Base-by-base conservation (phyloP, 139 green algal genomes). In the Micractinium conductrix region DNA sequence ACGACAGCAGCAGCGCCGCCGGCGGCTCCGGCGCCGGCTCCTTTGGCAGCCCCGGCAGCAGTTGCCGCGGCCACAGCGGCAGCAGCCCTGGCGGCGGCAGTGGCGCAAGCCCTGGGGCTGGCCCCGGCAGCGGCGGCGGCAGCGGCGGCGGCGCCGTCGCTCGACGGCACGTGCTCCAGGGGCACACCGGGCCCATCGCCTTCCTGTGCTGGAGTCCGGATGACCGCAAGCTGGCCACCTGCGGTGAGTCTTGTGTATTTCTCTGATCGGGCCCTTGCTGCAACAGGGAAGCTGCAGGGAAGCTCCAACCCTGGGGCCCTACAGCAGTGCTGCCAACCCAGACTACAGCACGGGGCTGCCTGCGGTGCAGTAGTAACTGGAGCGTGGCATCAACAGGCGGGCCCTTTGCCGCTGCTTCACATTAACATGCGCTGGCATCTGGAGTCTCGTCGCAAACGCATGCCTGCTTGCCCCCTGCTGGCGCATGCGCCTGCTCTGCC, bases 141-240 rank as follows among this genome's bases (percentile, higher is more conserved):
- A 70, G 63, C 35, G 21, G 35, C 1, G 35, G 65, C 35, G 40
- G 69, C 42, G 37, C 26, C 8, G 69, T 84, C 1, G 45, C 19
- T 9, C 19, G 62, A 19, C 44, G 86, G 68, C 79, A 88, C 79
- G 80, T 88, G 65, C 85, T 94, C 78, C 22, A 37, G 4, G 91
- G 88, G 26, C 92, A 94, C 86, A 26, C 40, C 14, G 78, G 87
- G 7, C 80, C 91, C 7, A 88, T 93, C 30, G 81, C 80, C 24
- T 88, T 89, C 40, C 38, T 93, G 1, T 74, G 72, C 63, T 97
- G 93, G 93, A 89, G 74, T 48, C 91, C 93, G 0, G 88, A 96
- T 58, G 89, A 92, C 79, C 40, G 48, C 48, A 84, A 45, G 50
- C 85, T 91, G 21, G 85, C 86, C 45, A 88, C 85, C 24, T 91